These are phyloP conservation scores for Camelina sativa DNA, from an alignment of 345 rosid species.

Conservation along the genomic window DNA sequence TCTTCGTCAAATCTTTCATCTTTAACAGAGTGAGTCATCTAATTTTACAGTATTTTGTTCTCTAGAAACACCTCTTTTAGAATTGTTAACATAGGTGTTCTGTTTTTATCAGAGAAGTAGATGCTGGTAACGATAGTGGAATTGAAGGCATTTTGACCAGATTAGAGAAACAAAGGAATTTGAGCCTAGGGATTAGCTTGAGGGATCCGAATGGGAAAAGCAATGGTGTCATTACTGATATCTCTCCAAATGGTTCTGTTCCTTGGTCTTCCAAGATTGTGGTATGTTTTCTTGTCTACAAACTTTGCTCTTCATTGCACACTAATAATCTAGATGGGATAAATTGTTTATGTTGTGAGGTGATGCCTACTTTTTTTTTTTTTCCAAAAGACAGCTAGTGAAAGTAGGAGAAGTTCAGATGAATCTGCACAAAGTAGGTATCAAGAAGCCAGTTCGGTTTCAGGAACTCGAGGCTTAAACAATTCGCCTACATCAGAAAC, in stretches of 20 bases:
- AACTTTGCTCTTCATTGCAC: constrained; percentile 10
- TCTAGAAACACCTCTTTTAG: not conserved
- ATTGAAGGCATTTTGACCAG: constrained; percentile 83
- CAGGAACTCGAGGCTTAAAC: constrained; percentile 43
- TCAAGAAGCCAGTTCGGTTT: constrained; percentile 41
- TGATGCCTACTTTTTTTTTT: constrained; percentile 4
- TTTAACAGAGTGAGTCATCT: constrained; percentile 35
- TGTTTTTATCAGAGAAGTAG: constrained; percentile 59
- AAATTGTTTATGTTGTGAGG: constrained; percentile 26
- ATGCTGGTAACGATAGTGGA: constrained; percentile 57
- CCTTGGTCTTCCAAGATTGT: constrained; percentile 43
- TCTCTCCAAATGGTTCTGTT: constrained; percentile 44
- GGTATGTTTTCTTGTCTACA: constrained; percentile 52
- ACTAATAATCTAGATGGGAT: not conserved
- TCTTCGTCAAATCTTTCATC: constrained; percentile 20
- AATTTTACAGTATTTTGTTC: not conserved
- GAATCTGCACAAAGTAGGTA: constrained; percentile 32
- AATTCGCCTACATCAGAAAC: constrained; percentile 51
- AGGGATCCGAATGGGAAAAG: constrained; percentile 48
- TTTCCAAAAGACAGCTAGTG: constrained; percentile 70
- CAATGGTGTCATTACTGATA: constrained; percentile 37
- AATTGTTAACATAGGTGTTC: constrained; percentile 3
- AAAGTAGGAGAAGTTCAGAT: constrained; percentile 31
- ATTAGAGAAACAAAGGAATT: constrained; percentile 83
- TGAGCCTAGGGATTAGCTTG: constrained; percentile 61